Evolutionary conservation across 2,329 filamentous ascomycete species (phyloP), one percentile per base, ranked within the genome.

Genomic region (Gliomastix tumulicola): DNA sequence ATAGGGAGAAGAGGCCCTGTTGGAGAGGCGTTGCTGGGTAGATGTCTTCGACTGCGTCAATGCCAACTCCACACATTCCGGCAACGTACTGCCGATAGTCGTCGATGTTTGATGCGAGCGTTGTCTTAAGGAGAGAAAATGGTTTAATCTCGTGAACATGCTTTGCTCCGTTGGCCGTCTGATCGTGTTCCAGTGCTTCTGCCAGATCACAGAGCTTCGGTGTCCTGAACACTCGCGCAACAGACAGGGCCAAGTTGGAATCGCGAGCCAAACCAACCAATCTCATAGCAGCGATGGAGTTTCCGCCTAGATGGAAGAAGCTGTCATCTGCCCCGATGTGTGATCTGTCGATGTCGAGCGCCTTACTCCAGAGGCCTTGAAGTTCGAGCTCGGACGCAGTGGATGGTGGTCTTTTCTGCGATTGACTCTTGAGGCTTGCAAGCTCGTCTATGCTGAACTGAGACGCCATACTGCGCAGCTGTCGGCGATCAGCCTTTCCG

Each of bases 271-370:
- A 4, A 49, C 49, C 25, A n/a, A 20, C 33, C 40, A 39, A 60
- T 34, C 59, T 62, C 62, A 71, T 73, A 2, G 65, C 65, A 4
- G 55, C 39, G 3, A 69, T 54, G 1, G 66, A 69, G 42, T 69
- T 64, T 17, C 66, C 66, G 7, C 66, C 66, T 0, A 68, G 51
- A 1, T 53, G 53, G 53, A 69, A 68, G 47, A 70, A 69, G 46
- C 62, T 65, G 41, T 66, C 58, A 6, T 66, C 56, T 3, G 49
- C 42, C 2, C 50, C 42, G 21, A 62, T 41, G 5, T 53, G 48
- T 7, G 21, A 23, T n/a, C 16, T 8, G 11, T 20, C 9, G 17
- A 33, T 11, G 20, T 13, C 20, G 7, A 33, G 20, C 12, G 20
- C 20, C 17, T 13, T 13, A 33, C 16, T 19, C 31, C 31, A 33